A percentile compares a stretch with the other conserved stretches of the same genome.
phyloP scores from a whole-genome alignment of 2,329 filamentous ascomycete genomes.

The Ophiostoma sp. region DNA sequence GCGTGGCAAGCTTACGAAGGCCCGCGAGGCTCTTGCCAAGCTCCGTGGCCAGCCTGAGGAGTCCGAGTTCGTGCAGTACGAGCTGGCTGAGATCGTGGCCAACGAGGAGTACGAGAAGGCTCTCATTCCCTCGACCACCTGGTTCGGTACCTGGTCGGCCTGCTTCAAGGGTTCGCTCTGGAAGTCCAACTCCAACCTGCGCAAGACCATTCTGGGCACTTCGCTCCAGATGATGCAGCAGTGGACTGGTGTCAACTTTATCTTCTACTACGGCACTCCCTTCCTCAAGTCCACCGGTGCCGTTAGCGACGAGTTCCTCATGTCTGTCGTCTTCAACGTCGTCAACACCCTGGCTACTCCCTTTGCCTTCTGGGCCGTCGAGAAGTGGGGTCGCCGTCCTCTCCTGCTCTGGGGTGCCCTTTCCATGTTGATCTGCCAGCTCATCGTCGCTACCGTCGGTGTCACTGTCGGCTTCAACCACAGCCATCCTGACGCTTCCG shows the following conservation, averaged over 20 bases:
- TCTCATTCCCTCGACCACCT: constrained; percentile 64
- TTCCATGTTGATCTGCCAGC: constrained; percentile 84
- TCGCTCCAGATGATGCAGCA: constrained; percentile 81
- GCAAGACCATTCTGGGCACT: constrained; percentile 69
- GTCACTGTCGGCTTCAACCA: constrained; percentile 59
- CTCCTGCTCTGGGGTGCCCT: constrained; percentile 77
- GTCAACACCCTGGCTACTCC: constrained; percentile 87
- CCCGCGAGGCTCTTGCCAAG: constrained; percentile 60
- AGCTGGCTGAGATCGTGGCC: constrained; percentile 82
- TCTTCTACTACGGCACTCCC: constrained; percentile 83
- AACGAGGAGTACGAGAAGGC: constrained; percentile 83
- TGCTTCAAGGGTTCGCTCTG: constrained; percentile 66
- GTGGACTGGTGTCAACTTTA: constrained; percentile 83
- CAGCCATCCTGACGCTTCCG: constrained; percentile 47
- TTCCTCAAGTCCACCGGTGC: constrained; percentile 80
- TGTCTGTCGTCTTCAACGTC: constrained; percentile 80
- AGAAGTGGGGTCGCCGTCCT: constrained; percentile 75
- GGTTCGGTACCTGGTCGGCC: constrained; percentile 67
- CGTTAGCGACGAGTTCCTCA: constrained; percentile 76
- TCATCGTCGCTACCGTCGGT: constrained; percentile 78
- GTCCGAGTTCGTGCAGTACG: constrained; percentile 73
- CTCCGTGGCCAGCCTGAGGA: constrained; percentile 73
- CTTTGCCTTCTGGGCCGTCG: constrained; percentile 82
- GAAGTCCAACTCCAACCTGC: constrained; percentile 65
- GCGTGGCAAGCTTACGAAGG: constrained; percentile 67